Conservation (phyloP, 768 basidiomycete species). For the Stropharia rugosoannulata region DNA sequence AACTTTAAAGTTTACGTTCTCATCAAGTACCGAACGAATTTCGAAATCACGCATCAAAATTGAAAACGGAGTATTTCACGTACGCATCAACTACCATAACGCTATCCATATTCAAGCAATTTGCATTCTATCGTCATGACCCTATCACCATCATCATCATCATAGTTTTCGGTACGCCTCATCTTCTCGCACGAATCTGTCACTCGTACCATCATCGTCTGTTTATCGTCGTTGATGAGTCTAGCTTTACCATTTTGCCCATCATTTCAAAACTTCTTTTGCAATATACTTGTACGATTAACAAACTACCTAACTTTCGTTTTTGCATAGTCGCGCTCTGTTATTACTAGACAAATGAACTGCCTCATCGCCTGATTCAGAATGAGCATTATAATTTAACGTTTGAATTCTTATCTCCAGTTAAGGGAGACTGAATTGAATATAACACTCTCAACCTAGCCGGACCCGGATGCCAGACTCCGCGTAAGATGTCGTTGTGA, state of each 20-base stretch:
- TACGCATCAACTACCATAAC: neutral
- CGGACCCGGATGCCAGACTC: too few species aligned
- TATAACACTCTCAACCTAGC: too few species aligned
- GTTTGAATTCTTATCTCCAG: too few species aligned
- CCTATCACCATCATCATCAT: constrained; percentile 6
- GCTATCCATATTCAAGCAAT: neutral
- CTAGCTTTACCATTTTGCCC: neutral
- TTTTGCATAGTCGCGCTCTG: constrained; percentile 10
- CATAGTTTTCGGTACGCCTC: neutral
- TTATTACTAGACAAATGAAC: neutral
- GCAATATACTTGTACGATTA: neutral
- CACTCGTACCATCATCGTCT: neutral
- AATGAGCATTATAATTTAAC: too few species aligned
- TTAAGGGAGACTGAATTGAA: too few species aligned
- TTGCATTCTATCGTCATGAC: constrained; percentile 11
- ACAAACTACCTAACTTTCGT: constrained; percentile 28
- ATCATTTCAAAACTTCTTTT: neutral
- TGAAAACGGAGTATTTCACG: constrained; percentile 5
- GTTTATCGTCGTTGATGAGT: neutral
- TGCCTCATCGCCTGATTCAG: too few species aligned
- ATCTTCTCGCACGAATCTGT: neutral
- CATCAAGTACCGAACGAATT: constrained; percentile 4
- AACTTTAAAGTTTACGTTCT: constrained; percentile 5
- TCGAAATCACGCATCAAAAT: constrained; percentile 1
- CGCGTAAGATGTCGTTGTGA: too few species aligned